phyloP scores from a whole-genome alignment of 129 eudicot species.

The Centella asiatica region DNA sequence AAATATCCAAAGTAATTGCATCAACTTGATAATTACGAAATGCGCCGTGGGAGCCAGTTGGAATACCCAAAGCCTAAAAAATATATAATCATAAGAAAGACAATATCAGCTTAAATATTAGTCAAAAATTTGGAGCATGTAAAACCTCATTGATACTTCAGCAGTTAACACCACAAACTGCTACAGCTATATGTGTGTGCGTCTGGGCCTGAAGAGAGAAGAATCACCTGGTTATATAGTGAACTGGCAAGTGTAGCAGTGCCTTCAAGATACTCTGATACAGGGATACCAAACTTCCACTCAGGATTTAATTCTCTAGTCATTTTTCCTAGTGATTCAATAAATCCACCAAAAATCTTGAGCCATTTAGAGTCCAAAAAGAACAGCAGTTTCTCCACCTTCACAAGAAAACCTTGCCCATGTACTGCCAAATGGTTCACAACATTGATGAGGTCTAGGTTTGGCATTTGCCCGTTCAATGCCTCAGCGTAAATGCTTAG shows the following conservation, averaged over 20 bases:
- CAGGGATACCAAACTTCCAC: constrained; percentile 80
- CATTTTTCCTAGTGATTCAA: constrained; percentile 53
- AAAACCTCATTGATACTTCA: no score
- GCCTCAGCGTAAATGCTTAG: constrained; percentile 90
- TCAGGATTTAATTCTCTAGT: constrained; percentile 69
- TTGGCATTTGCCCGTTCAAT: constrained; percentile 98
- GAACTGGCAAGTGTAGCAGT: constrained; percentile 91
- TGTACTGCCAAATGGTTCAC: constrained; percentile 82
- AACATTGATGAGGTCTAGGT: constrained; percentile 83
- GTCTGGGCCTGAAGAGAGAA: no score
- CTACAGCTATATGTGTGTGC: no score
- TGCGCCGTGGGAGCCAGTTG: constrained; percentile 98
- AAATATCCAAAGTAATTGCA: constrained; percentile 75
- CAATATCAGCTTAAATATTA: not conserved
- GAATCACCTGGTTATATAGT: constrained; percentile 69
- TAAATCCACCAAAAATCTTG: constrained; percentile 40
- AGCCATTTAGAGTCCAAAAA: constrained; percentile 65
- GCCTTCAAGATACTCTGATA: constrained; percentile 77
- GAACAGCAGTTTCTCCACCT: constrained; percentile 56
- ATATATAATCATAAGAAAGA: constrained; percentile 6
- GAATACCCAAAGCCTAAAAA: constrained; percentile 83
- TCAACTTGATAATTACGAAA: constrained; percentile 99
- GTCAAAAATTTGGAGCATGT: no score
- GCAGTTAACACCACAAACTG: no score
- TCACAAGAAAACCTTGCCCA: constrained; percentile 66